Evolutionary conservation across 257 asterid genomes (phyloP).

Genomic region (Solanum bulbocastanum): DNA sequence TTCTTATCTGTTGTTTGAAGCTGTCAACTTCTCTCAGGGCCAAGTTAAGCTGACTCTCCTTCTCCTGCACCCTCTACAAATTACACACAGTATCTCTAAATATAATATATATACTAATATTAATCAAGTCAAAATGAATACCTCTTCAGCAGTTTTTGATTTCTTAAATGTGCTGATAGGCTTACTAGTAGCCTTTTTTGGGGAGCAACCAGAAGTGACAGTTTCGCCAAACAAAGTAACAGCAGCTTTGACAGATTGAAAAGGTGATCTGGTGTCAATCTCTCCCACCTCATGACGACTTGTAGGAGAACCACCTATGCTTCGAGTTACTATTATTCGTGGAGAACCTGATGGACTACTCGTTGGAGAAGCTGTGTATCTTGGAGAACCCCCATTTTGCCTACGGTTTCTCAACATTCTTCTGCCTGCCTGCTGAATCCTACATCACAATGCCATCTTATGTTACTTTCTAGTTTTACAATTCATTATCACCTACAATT

Average conservation of each 20-base stretch:
- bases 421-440: neutral
- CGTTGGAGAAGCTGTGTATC: neutral
- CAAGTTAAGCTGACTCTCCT: conserved; percentile 13
- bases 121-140: conserved; percentile 3
- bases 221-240: conserved; percentile 48
- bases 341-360: neutral
- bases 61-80: neutral
- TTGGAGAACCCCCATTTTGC: conserved; percentile 4
- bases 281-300: conserved; percentile 16
- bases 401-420: neutral
- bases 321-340: neutral
- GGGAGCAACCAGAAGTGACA: neutral
- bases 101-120: neutral
- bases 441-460: neutral
- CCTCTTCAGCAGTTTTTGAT: conserved; percentile 59
- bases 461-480: neutral
- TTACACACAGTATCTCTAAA: neutral
- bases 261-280: conserved; percentile 19
- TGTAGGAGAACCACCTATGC: conserved; percentile 1
- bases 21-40: conserved; percentile 4
- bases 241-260: conserved; percentile 18
- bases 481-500: no score
- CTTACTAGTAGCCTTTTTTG: neutral
- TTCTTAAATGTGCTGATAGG: conserved; percentile 16
- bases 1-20: conserved; percentile 5